phyloP scores from a whole-genome alignment of 768 basidiomycete genomes.

The Lactarius pseudohatsudake region DNA sequence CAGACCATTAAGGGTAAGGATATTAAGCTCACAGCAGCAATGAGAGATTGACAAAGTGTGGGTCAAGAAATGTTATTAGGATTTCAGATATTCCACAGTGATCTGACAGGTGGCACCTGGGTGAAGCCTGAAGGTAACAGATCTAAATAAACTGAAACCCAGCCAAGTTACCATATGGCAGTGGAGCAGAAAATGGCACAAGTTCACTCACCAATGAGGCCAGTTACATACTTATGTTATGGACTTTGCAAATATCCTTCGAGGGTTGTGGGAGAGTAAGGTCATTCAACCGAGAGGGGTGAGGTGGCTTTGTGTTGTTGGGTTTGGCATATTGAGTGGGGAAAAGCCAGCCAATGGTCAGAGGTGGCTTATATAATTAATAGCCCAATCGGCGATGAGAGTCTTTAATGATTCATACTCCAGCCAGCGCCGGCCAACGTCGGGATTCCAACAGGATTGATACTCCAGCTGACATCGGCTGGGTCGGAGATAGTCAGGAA shows the following conservation, averaged over 20 bases:
- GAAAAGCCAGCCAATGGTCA: no score
- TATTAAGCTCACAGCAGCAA: no score
- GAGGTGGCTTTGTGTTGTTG: constrained; percentile 33
- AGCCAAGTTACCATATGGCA: constrained; percentile 12
- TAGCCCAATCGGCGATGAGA: no score
- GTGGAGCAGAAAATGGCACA: constrained; percentile 11
- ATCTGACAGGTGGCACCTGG: constrained; percentile 79
- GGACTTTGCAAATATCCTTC: constrained; percentile 43
- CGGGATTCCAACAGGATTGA: no score
- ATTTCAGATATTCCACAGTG: constrained; percentile 76
- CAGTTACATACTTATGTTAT: constrained; percentile 62
- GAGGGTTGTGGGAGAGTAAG: constrained; percentile 31
- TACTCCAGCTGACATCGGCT: no score
- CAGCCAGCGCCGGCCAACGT: no score
- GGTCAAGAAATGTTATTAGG: constrained; percentile 67
- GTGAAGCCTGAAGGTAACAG: neutral
- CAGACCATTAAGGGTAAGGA: constrained; percentile 34
- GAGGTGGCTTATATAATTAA: no score
- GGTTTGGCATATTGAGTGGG: constrained; percentile 37
- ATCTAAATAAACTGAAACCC: constrained; percentile 14
- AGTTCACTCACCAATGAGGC: constrained; percentile 62
- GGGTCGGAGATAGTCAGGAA: no score
- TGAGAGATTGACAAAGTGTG: constrained; percentile 27
- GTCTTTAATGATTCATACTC: no score
- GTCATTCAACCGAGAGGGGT: constrained; percentile 36